Evolutionary conservation across 257 asterid genomes (phyloP).

Genomic region (Lycium barbarum): DNA sequence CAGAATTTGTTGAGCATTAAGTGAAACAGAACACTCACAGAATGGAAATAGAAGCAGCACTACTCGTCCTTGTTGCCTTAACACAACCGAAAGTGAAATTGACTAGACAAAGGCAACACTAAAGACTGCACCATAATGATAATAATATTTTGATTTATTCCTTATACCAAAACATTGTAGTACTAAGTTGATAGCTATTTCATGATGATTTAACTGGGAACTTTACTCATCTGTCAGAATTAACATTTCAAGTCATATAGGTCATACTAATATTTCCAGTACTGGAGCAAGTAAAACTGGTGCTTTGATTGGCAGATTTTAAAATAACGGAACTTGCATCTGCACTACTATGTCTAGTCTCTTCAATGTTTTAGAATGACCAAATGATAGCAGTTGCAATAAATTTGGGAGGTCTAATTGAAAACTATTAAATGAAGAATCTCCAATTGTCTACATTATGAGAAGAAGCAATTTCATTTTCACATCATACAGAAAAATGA

Average conservation of each 20-base stretch:
- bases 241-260: neutral
- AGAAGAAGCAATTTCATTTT: slow-evolving; percentile 5
- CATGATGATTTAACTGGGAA: neutral
- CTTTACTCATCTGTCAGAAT: slow-evolving; percentile 1
- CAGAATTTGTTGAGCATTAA: slow-evolving; percentile 19
- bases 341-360: slow-evolving; percentile 11
- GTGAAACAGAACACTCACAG: neutral
- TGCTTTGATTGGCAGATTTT: slow-evolving; percentile 10
- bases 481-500: neutral
- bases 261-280: slow-evolving; percentile 16
- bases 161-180: neutral
- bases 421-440: slow-evolving; percentile 7
- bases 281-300: slow-evolving; percentile 12
- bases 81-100: slow-evolving; percentile 26
- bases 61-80: neutral
- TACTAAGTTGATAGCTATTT: neutral
- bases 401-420: slow-evolving; percentile 6
- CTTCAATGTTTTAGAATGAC: neutral
- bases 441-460: slow-evolving; percentile 16
- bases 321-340: neutral
- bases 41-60: slow-evolving; percentile 14
- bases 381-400: slow-evolving; percentile 11
- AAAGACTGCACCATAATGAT: neutral
- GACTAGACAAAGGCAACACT: slow-evolving; percentile 24
- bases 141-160: neutral